Evolutionary conservation across 495 filamentous ascomycete genomes (phyloP).

Genomic region (Lophiotrema nucula): DNA sequence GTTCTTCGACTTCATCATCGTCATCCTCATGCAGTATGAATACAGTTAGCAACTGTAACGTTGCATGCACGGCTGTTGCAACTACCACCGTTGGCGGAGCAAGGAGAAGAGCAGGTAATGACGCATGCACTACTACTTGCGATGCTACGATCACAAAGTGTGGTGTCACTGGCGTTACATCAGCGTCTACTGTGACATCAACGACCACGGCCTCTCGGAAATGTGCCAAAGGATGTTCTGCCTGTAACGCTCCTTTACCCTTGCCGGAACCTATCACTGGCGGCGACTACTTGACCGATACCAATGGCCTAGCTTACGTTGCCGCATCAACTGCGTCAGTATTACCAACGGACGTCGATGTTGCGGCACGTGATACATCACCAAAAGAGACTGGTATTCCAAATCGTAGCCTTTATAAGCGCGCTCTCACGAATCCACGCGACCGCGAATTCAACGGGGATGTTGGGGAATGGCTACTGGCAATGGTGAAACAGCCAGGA

Average conservation of each 20-base stretch:
- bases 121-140: constrained; percentile 5
- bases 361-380: not conserved
- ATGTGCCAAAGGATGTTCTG: not conserved
- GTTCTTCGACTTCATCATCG: not conserved
- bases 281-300: not conserved
- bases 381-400: not conserved
- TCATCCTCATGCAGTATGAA: constrained; percentile 1
- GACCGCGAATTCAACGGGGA: not conserved
- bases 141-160: constrained; percentile 5
- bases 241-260: not conserved
- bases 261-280: not conserved
- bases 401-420: not conserved
- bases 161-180: constrained; percentile 3
- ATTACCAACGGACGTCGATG: not conserved
- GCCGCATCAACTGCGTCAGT: not conserved
- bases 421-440: not conserved
- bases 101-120: not conserved
- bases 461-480: not conserved
- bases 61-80: constrained; percentile 4
- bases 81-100: not conserved
- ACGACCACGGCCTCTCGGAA: not conserved
- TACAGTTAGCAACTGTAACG: constrained; percentile 7
- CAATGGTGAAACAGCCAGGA: not conserved
- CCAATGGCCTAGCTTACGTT: not conserved
- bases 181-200: constrained; percentile 11